Conservation (phyloP, 148 eudicot species). For the Polygonum maritimum region DNA sequence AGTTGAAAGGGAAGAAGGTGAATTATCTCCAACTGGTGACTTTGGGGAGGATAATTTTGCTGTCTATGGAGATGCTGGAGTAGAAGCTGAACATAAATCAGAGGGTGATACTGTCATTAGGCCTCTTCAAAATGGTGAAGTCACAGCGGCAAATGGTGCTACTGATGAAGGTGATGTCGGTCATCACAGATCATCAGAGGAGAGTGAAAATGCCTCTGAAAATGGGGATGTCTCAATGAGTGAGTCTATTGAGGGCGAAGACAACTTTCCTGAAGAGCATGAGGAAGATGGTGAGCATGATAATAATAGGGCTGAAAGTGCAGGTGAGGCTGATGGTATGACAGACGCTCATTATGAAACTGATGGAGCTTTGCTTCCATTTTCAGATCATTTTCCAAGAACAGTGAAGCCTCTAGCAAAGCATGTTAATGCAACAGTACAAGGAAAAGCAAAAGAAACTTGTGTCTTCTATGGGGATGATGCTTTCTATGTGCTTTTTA, state of each 20-base stretch:
- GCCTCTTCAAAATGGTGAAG: slow-evolving; percentile 22
- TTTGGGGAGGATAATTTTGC: slow-evolving; percentile 55
- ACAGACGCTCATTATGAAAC: slow-evolving; percentile 52
- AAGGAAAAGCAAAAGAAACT: slow-evolving; percentile 27
- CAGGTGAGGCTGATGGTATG: slow-evolving; percentile 64
- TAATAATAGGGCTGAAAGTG: slow-evolving; percentile 69
- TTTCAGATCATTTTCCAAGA: slow-evolving; percentile 37
- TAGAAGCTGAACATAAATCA: slow-evolving; percentile 24
- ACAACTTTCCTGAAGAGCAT: slow-evolving; percentile 49
- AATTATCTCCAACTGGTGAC: slow-evolving; percentile 64
- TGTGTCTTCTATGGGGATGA: slow-evolving; percentile 77
- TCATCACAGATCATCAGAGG: slow-evolving; percentile 55
- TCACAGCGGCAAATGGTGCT: slow-evolving; percentile 23
- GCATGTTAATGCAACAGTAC: slow-evolving; percentile 32
- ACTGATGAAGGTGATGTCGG: slow-evolving; percentile 70
- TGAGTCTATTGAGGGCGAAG: slow-evolving; percentile 73
- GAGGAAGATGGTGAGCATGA: slow-evolving; percentile 50
- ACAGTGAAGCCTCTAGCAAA: slow-evolving; percentile 59
- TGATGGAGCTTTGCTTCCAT: slow-evolving; percentile 30
- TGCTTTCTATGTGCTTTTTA: slow-evolving; percentile 74
- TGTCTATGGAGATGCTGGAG: slow-evolving; percentile 29
- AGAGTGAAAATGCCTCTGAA: slow-evolving; percentile 68
- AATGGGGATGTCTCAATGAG: slow-evolving; percentile 68
- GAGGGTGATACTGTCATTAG: slow-evolving; percentile 25
- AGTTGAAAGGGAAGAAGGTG: slow-evolving; percentile 81